These are phyloP conservation scores for Rhodotorula babjevae DNA, from an alignment of 768 basidiomycete species.

Conservation along the genomic window DNA sequence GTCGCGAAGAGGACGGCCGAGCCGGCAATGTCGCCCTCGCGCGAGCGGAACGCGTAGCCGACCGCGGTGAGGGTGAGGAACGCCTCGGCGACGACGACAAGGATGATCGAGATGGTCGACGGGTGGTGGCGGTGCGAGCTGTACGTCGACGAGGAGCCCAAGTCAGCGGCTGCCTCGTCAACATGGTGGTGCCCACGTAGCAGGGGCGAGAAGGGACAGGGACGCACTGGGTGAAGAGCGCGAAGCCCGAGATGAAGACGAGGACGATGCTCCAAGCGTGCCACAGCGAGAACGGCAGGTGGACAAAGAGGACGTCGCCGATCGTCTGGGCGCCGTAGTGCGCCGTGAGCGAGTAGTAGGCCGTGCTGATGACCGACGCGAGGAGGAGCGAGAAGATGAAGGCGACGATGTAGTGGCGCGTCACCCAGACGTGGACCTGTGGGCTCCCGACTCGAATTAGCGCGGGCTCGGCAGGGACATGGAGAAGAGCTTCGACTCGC, in stretches of 20 bases:
- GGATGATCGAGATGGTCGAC: conserved; percentile 75
- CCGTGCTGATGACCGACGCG: conserved; percentile 58
- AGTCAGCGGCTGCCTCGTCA: background rate
- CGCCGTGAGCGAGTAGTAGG: conserved; percentile 84
- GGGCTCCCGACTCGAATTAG: no score
- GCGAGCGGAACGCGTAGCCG: conserved; percentile 87
- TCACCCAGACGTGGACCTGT: conserved; percentile 52
- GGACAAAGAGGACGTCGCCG: conserved; percentile 62
- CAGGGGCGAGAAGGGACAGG: background rate
- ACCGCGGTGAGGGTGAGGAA: conserved; percentile 43
- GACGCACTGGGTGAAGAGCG: conserved; percentile 58
- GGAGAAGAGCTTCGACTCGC: conserved; percentile 30
- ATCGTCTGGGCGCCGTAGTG: conserved; percentile 61
- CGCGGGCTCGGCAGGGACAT: no score
- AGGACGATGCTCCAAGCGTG: conserved; percentile 73
- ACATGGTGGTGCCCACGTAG: background rate
- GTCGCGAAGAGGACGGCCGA: conserved; percentile 87
- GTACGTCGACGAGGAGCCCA: background rate
- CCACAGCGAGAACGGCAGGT: conserved; percentile 92
- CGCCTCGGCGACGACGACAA: conserved; percentile 67
- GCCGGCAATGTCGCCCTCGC: conserved; percentile 87
- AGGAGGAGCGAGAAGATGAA: conserved; percentile 86
- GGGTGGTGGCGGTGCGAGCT: conserved; percentile 39
- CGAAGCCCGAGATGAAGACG: conserved; percentile 73
- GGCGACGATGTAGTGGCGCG: conserved; percentile 49